These are phyloP conservation scores for Aureobasidium sp. DNA, from an alignment of 2,329 filamentous ascomycete genomes.

Conservation along the genomic window DNA sequence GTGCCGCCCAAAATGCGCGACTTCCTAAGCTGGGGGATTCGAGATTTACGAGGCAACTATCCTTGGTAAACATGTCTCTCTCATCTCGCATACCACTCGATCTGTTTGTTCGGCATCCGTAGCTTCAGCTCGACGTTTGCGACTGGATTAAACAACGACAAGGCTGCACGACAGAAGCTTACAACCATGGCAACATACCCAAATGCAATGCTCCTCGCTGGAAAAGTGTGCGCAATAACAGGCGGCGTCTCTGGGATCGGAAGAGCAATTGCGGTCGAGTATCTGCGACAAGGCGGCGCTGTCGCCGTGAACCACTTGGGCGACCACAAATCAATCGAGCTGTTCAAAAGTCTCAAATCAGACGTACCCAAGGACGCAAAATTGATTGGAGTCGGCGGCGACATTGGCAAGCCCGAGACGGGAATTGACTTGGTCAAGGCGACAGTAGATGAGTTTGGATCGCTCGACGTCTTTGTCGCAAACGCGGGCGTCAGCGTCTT, in stretches of 20 bases:
- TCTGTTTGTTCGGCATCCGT: no score
- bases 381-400: constrained; percentile 59
- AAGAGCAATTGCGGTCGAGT: constrained; percentile 67
- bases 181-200: not conserved
- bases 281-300: constrained; percentile 62
- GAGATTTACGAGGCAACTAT: no score
- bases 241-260: constrained; percentile 78
- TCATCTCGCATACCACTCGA: no score
- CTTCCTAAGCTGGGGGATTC: no score
- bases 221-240: constrained; percentile 74
- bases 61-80: no score
- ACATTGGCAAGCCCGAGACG: constrained; percentile 63
- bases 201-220: constrained; percentile 24
- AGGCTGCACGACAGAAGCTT: no score
- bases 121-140: no score
- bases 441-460: constrained; percentile 60
- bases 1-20: no score
- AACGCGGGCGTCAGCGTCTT: constrained; percentile 83
- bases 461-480: constrained; percentile 81
- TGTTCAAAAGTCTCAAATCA: constrained; percentile 37
- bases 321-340: constrained; percentile 33
- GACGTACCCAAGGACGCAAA: constrained; percentile 25
- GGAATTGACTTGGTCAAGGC: constrained; percentile 61
- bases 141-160: no score
- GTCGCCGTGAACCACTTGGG: constrained; percentile 71